Conservation (phyloP, 2,329 filamentous ascomycete species). For the Claviceps arundinis region DNA sequence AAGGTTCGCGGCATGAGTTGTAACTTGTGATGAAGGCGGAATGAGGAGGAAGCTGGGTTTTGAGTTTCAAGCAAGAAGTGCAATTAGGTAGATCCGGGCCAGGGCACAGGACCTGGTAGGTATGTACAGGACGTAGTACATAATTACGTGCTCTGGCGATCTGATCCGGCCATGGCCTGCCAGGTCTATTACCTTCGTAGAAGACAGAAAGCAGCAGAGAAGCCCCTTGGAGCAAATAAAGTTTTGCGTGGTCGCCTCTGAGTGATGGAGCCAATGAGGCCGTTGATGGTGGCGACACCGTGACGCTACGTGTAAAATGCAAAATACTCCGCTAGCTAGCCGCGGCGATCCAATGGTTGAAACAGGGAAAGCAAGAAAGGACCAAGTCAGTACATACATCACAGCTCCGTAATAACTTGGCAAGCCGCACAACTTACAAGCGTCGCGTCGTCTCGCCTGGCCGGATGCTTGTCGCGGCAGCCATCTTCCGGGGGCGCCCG, state of each 20-base stretch:
- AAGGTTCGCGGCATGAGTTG: not conserved
- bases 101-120: not conserved
- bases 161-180: not conserved
- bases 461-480: not conserved
- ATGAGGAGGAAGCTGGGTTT: not conserved
- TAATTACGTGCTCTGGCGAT: not conserved
- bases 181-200: not conserved
- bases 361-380: not conserved
- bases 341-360: not conserved
- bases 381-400: not conserved
- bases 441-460: no score
- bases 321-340: not conserved
- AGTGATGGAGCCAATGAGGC: not conserved
- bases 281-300: conserved; percentile 1
- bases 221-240: not conserved
- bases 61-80: not conserved
- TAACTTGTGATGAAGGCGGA: not conserved
- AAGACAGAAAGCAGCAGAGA: no score
- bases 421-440: no score
- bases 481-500: not conserved
- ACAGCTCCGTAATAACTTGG: no score
- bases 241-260: not conserved
- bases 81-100: not conserved
- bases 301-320: not conserved
- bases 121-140: not conserved